Conservation (phyloP, 768 basidiomycete genomes). For the Austroboletus eburneus region DNA sequence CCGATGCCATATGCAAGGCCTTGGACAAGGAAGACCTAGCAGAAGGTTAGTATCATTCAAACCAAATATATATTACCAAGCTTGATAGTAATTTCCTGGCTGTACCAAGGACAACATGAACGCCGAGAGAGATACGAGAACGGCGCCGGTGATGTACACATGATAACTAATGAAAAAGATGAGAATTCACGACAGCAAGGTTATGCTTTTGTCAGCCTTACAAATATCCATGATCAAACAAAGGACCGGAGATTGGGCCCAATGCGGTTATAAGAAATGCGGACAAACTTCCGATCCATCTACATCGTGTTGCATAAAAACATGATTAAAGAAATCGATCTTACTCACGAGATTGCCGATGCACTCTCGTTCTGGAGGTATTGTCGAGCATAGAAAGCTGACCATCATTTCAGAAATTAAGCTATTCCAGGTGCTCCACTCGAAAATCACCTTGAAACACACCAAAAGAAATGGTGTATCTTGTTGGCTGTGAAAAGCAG, state of each 20-base stretch:
- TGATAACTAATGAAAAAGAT: slow-evolving; percentile 6
- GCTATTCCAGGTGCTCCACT: no score
- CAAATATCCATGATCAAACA: slow-evolving; percentile 29
- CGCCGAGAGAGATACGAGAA: slow-evolving; percentile 27
- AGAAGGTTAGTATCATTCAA: not conserved
- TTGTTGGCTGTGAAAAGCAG: not conserved
- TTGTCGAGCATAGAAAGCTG: slow-evolving; percentile 22
- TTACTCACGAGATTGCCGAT: slow-evolving; percentile 26
- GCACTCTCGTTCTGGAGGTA: slow-evolving; percentile 20
- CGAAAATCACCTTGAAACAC: slow-evolving; percentile 34
- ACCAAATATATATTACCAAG: not conserved
- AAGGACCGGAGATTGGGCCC: slow-evolving; percentile 22
- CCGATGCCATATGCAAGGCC: slow-evolving; percentile 40
- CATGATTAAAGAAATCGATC: no score
- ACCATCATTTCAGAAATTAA: not conserved
- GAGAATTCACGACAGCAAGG: not conserved
- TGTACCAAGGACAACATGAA: slow-evolving; percentile 38
- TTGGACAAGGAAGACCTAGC: slow-evolving; percentile 41
- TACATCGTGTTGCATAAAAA: not conserved
- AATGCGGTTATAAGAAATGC: slow-evolving; percentile 15
- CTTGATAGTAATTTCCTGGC: slow-evolving; percentile 35
- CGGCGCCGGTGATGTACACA: slow-evolving; percentile 22
- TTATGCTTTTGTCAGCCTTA: slow-evolving; percentile 5
- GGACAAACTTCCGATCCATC: slow-evolving; percentile 26
- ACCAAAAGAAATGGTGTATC: slow-evolving; percentile 22